Evolutionary conservation across 352 stramenopile genomes (phyloP), one percentile per base, ranked within the genome.

Genomic region (Pythium phragmiticola): DNA sequence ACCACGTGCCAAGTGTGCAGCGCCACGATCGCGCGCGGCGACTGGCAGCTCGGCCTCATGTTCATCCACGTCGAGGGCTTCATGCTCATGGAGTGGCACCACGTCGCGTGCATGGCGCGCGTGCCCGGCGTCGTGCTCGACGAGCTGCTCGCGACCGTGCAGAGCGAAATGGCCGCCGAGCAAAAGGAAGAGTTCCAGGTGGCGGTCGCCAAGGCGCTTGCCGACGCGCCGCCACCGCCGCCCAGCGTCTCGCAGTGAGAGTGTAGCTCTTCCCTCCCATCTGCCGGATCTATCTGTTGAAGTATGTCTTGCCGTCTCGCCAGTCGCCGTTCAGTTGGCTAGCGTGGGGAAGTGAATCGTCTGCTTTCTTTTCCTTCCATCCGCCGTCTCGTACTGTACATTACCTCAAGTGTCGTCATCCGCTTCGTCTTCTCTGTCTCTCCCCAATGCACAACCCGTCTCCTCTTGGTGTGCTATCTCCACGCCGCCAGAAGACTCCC

Each of bases 1-100:
- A 91, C 84, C 14, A 93, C 80, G 9, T 93, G 84, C 65, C 84
- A 93, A 53, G 80, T 89, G 5, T 93, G 84, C 70, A 76, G 62
- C 57, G 69, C 67, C 30, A 72, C 74, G 49, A 92, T 93, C 55
- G 63, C 59, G 49, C 72, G 86, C 53, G 84, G 80, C 66, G 68
- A 79, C 48, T 89, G 84, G 78, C 82, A 90, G 54, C 68, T 93
- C 56, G 84, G 84, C 2, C 78, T 89, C 68, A 93, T 93, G 84
- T 93, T 91, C 66, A 82, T 91, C 63, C 84, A 93, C 73, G 72
- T 89, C 63, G 84, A 93, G 42, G 84, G 84, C 57, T 93, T 91
- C 73, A 91, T 93, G 84, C 77, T 93, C 64, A 90, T 93, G 80
- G 84, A 93, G 67, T 93, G 84, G 84, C 78, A 90, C 67, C 84